Conservation (phyloP, 495 filamentous ascomycete species). For the Apodospora peruviana region DNA sequence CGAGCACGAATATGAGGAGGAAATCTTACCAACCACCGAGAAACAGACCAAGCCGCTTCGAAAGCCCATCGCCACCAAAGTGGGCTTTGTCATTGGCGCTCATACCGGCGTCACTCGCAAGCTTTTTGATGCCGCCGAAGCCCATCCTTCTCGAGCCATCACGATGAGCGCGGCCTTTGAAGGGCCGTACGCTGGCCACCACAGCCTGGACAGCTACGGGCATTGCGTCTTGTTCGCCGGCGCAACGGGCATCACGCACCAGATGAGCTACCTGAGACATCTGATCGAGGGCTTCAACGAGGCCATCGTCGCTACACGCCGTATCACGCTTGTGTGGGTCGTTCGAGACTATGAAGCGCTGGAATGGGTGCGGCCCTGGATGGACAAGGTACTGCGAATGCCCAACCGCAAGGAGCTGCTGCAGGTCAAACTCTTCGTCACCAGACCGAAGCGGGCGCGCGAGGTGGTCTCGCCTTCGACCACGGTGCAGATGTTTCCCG, state of each 20-base stretch:
- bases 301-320: slow-evolving; percentile 71
- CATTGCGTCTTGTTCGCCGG: slow-evolving; percentile 86
- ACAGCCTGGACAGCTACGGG: slow-evolving; percentile 83
- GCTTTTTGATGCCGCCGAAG: slow-evolving; percentile 54
- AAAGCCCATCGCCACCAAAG: slow-evolving; percentile 17
- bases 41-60: slow-evolving; percentile 19
- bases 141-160: slow-evolving; percentile 12
- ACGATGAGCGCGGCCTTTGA: slow-evolving; percentile 55
- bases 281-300: slow-evolving; percentile 68
- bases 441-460: slow-evolving; percentile 65
- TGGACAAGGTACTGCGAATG: slow-evolving; percentile 80
- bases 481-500: slow-evolving; percentile 87
- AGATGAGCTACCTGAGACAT: slow-evolving; percentile 80
- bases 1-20: slow-evolving; percentile 32
- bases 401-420: slow-evolving; percentile 71
- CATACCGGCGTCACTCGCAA: slow-evolving; percentile 83
- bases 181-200: slow-evolving; percentile 81
- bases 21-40: slow-evolving; percentile 23
- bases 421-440: slow-evolving; percentile 81
- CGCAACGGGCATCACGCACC: slow-evolving; percentile 90
- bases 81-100: slow-evolving; percentile 74
- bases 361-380: slow-evolving; percentile 92
- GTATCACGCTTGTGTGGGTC: slow-evolving; percentile 82
- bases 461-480: slow-evolving; percentile 64
- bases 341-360: slow-evolving; percentile 81